Conservation (phyloP, 2,329 filamentous ascomycete genomes). For the Polytolypa hystricis region DNA sequence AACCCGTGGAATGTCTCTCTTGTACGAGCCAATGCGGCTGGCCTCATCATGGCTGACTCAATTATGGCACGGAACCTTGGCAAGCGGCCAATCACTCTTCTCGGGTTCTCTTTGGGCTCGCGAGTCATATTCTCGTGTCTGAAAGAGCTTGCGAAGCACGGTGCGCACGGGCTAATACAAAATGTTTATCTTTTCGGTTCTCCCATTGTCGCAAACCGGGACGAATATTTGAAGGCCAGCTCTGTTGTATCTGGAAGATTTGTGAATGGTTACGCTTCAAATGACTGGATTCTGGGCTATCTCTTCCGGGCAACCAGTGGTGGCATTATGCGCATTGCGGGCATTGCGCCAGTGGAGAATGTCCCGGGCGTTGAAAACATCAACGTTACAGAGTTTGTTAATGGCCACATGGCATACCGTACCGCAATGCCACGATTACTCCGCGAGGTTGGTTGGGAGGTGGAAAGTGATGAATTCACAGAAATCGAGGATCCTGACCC, state of each 20-base stretch:
- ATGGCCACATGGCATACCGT: constrained; percentile 95
- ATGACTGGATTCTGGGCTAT: constrained; percentile 95
- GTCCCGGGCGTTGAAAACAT: constrained; percentile 81
- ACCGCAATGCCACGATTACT: constrained; percentile 80
- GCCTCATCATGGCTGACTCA: constrained; percentile 87
- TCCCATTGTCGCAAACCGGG: constrained; percentile 79
- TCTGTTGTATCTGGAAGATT: constrained; percentile 87
- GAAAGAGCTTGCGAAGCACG: constrained; percentile 71
- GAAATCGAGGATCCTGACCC: constrained; percentile 98
- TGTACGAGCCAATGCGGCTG: constrained; percentile 76
- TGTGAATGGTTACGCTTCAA: constrained; percentile 85
- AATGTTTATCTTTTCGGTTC: constrained; percentile 94
- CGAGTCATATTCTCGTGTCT: constrained; percentile 88
- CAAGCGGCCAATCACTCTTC: constrained; percentile 78
- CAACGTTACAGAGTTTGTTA: constrained; percentile 73
- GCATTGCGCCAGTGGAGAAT: constrained; percentile 63
- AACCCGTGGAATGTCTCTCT: constrained; percentile 98
- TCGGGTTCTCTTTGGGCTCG: constrained; percentile 87
- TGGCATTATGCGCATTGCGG: constrained; percentile 79
- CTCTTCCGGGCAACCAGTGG: constrained; percentile 90
- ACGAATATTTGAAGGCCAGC: constrained; percentile 72
- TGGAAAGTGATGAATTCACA: constrained; percentile 85
- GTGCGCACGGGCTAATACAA: constrained; percentile 77
- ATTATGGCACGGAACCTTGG: constrained; percentile 85
- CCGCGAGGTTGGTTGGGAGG: constrained; percentile 77